Base-by-base conservation (phyloP, 306 rosid genomes). In the Vicia sativa region DNA sequence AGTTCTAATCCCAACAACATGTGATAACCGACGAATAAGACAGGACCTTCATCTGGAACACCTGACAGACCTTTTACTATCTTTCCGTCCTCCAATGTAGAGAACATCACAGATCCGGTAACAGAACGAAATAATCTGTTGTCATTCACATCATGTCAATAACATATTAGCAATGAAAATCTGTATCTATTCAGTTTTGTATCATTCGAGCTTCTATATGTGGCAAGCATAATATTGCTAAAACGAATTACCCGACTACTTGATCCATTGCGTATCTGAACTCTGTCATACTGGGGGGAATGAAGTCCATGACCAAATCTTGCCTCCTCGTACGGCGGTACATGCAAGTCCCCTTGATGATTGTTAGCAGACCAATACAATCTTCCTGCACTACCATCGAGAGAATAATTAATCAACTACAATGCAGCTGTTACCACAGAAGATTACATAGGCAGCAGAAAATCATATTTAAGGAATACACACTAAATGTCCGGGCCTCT, bases 21-120 rank as follows among this genome's bases (percentile, higher is more conserved):
- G 84, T 93, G 99, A 81, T 87, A 78, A 64, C 97, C 99, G 50
- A 93, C 92, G 38, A 80, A 58, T 67, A 93, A 49, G 67, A 90
- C 99, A 15, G 99, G 97, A 74, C 99, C 99, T 74, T 93, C 87
- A 34, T 74, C 82, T 6, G 97, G 99, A 74, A 93, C 92, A 67
- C 99, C 97, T 42, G 87, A 71, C 26, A 93, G 91, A 63, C 97
- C 99, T 80, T 62, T 81, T 80, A 90, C 97, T 57, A 93, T 82
- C 52, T 73, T 85, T 43, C 96, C 99, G 62, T 93, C 91, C 46
- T 86, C 95, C 84, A 90, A 65, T 16, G 99, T 93, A 65, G 97
- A 93, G 76, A 88, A 85, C 85, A 83, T 41, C 11, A 71, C 74
- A n/a, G 96, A 78, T 77, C 95, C 96, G n/a, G 79, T 62, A 31